Percentiles rank a stretch among this genome's conserved stretches.
Conservation (phyloP, 805 yeast genomes). For the Ogataea salicorniae region DNA sequence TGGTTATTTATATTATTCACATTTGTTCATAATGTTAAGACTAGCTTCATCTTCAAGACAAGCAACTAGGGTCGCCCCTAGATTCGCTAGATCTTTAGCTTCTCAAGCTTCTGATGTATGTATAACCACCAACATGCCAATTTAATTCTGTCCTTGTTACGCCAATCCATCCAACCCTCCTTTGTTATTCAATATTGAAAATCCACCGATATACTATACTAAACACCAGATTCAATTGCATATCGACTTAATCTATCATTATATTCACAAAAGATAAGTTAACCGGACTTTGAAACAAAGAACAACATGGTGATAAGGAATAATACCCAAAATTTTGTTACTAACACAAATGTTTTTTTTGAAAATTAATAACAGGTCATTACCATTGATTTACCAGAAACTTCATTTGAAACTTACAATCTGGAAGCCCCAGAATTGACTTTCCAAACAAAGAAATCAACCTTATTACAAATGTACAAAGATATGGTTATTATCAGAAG, state of each 20-base stretch:
- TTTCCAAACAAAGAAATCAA: constrained; percentile 75
- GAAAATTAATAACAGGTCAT: constrained; percentile 21
- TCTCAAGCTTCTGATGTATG: constrained; percentile 25
- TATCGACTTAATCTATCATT: too few species aligned
- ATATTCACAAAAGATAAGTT: too few species aligned
- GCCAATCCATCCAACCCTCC: neutral
- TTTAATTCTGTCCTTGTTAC: neutral
- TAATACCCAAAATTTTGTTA: neutral
- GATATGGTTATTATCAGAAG: constrained; percentile 93
- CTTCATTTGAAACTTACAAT: constrained; percentile 82
- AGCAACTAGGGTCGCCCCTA: constrained; percentile 16
- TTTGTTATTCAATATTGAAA: neutral
- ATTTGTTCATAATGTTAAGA: constrained; percentile 16
- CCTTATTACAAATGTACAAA: constrained; percentile 87
- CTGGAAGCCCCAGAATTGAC: constrained; percentile 65
- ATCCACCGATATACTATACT: neutral
- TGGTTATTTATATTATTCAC: neutral
- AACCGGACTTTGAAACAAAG: neutral
- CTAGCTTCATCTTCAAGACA: constrained; percentile 14
- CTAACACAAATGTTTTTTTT: neutral
- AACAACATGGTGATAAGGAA: neutral
- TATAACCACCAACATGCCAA: neutral
- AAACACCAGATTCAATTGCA: too few species aligned
- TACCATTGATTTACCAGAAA: constrained; percentile 62
- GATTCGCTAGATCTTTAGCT: constrained; percentile 28